Evolutionary conservation across 2,329 filamentous ascomycete genomes (phyloP).

Genomic region (Teratosphaeria pseudoeucalypti): DNA sequence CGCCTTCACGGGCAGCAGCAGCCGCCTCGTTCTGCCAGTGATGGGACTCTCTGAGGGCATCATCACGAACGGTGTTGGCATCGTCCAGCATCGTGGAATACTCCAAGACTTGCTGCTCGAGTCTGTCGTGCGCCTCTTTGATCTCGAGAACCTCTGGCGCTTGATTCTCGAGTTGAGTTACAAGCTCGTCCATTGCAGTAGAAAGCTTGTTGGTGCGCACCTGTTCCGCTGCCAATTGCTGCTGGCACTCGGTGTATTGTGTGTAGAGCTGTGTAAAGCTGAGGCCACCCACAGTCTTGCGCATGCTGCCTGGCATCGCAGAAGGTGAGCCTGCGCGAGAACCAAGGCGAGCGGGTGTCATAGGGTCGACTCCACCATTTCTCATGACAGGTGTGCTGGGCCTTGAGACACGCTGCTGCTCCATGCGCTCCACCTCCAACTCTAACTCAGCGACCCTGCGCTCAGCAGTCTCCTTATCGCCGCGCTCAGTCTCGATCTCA

Average conservation of each 20-base stretch:
- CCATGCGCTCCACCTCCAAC: constrained; percentile 48
- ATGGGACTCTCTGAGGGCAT: constrained; percentile 64
- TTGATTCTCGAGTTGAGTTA: constrained; percentile 73
- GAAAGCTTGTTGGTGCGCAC: constrained; percentile 64
- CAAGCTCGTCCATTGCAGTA: constrained; percentile 72
- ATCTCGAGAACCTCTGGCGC: constrained; percentile 82
- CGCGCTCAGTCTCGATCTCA: constrained; percentile 42
- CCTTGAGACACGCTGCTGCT: constrained; percentile 25
- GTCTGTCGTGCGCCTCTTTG: constrained; percentile 65
- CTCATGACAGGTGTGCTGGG: constrained; percentile 44
- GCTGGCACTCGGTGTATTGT: constrained; percentile 55
- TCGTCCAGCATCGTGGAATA: constrained; percentile 70
- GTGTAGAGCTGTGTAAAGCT: constrained; percentile 54
- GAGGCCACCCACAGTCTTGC: constrained; percentile 41
- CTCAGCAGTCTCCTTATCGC: constrained; percentile 53
- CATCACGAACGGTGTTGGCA: constrained; percentile 69
- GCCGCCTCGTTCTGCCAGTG: constrained; percentile 67
- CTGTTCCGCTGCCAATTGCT: constrained; percentile 62
- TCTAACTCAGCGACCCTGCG: constrained; percentile 55
- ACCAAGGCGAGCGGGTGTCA: constrained; percentile 16
- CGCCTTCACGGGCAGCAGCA: constrained; percentile 52
- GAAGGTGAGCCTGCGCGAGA: constrained; percentile 36
- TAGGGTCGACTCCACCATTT: constrained; percentile 20
- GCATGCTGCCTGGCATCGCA: constrained; percentile 41
- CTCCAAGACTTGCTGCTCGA: constrained; percentile 71